Base-by-base conservation (phyloP, 2,329 filamentous ascomycete species). In the Monosporascus sp. region DNA sequence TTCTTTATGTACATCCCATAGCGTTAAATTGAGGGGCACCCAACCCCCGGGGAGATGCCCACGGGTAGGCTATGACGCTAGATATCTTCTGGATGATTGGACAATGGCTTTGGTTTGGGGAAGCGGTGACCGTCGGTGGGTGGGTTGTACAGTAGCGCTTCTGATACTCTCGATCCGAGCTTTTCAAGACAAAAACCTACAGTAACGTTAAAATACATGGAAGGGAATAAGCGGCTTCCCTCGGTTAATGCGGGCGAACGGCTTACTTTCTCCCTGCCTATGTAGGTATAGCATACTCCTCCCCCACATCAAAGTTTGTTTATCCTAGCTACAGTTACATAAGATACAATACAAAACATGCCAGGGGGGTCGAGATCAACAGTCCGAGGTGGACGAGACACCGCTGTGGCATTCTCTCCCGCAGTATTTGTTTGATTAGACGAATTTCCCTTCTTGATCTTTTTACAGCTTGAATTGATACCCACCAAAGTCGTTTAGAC, bases 221-320 rank as follows among this genome's bases (percentile, higher is more conserved):
- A 34, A 27, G 27, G 25, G 36, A n/a, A 24, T 24, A 36, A 46
- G 49, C 63, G 63, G 62, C 56, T 65, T 65, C 57, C 64, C 61
- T 67, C 65, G 65, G 65, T 65, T 66, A 53, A 65, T 62, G 65
- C 62, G 64, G 65, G 65, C 61, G 48, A 60, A 49, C 31, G 50
- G 46, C 11, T 34, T 48, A 22, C 25, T 48, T 20, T 31, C n/a
- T 47, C 34, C 27, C 36, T 49, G 46, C 37, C n/a, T 45, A 39
- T 41, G 6, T 31, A 14, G 20, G 27, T 34, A 34, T 34, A 34
- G 31, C 47, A 37, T 22, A 53, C 22, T 15, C 22, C 34, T 51
- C 45, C 52, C 50, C 54, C 54, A 54, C 54, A 55, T 20, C 14
- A 5, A 4, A 14, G 17, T 6, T 20, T 6, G 11, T 18, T 11